These are phyloP conservation scores for Penicillium sp. DNA, from an alignment of 2,329 filamentous ascomycete species.

Conservation along the genomic window DNA sequence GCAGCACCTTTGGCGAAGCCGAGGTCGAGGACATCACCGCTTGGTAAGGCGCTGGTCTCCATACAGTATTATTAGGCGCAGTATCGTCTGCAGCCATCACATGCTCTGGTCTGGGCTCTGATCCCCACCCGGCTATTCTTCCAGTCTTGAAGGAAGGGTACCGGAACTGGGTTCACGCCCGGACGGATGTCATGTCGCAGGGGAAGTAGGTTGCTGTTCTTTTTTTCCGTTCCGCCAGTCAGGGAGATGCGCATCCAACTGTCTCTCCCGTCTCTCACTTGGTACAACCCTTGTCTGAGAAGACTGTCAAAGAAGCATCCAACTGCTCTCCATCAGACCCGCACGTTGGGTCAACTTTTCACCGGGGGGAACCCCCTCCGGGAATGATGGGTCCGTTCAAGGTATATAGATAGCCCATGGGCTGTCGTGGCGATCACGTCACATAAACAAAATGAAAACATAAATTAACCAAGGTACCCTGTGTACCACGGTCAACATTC, in stretches of 20 bases:
- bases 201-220: slow-evolving; percentile 40
- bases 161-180: slow-evolving; percentile 1
- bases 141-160: neutral
- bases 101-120: slow-evolving; percentile 20
- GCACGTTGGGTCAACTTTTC: slow-evolving; percentile 26
- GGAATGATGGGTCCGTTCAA: slow-evolving; percentile 27
- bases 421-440: slow-evolving; percentile 12
- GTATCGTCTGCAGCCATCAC: slow-evolving; percentile 25
- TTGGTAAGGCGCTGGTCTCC: slow-evolving; percentile 61
- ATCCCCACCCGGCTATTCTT: slow-evolving; percentile 8
- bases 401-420: slow-evolving; percentile 9
- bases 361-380: slow-evolving; percentile 10
- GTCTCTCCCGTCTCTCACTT: slow-evolving; percentile 38
- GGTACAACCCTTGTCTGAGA: slow-evolving; percentile 27
- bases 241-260: slow-evolving; percentile 46
- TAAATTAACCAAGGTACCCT: neutral
- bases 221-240: slow-evolving; percentile 39
- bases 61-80: slow-evolving; percentile 28
- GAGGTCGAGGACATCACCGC: slow-evolving; percentile 96
- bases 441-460: slow-evolving; percentile 4
- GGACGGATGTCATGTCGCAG: slow-evolving; percentile 21
- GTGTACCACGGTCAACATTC: neutral
- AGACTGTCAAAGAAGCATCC: slow-evolving; percentile 46
- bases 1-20: slow-evolving; percentile 90
- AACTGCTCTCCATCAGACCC: slow-evolving; percentile 45